These are phyloP conservation scores for Hebeloma cylindrosporum DNA, from an alignment of 768 basidiomycete species.

Conservation along the genomic window DNA sequence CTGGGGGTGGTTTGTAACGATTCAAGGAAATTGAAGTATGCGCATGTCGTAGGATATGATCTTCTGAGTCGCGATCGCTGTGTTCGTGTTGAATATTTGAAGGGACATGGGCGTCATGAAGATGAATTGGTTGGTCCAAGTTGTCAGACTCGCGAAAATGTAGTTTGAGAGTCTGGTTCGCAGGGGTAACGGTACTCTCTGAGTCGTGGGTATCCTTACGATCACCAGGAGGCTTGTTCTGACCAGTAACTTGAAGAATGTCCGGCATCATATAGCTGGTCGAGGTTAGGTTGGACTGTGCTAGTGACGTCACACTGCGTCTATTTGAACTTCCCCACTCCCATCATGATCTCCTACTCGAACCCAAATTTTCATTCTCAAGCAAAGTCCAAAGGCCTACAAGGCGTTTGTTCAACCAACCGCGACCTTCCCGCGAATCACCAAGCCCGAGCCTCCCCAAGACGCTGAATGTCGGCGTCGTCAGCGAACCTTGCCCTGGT, in stretches of 20 bases:
- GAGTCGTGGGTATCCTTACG: constrained; percentile 18
- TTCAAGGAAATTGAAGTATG: constrained; percentile 18
- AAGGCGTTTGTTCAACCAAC: constrained; percentile 55
- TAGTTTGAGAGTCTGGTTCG: constrained; percentile 1
- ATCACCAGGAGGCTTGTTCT: background rate
- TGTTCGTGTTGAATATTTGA: background rate
- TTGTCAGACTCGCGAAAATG: constrained; percentile 9
- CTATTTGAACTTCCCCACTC: too few species aligned
- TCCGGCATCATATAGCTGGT: constrained; percentile 26
- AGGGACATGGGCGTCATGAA: background rate
- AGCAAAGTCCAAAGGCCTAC: constrained; percentile 30
- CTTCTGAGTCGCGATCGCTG: constrained; percentile 7
- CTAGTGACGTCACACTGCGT: constrained; percentile 13
- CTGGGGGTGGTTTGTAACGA: constrained; percentile 30
- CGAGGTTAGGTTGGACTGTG: constrained; percentile 4
- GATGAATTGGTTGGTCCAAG: constrained; percentile 2
- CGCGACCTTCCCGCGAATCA: constrained; percentile 55
- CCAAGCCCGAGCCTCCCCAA: constrained; percentile 55
- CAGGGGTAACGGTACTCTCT: constrained; percentile 13
- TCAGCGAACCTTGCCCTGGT: constrained; percentile 50
- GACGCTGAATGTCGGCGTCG: constrained; percentile 63
- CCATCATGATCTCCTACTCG: too few species aligned
- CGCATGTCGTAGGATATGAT: constrained; percentile 12
- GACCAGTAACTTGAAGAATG: constrained; percentile 20
- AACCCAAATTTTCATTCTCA: too few species aligned